Base-by-base conservation (phyloP, 176 grass and related monocot species). In the Neostapfia colusana region DNA sequence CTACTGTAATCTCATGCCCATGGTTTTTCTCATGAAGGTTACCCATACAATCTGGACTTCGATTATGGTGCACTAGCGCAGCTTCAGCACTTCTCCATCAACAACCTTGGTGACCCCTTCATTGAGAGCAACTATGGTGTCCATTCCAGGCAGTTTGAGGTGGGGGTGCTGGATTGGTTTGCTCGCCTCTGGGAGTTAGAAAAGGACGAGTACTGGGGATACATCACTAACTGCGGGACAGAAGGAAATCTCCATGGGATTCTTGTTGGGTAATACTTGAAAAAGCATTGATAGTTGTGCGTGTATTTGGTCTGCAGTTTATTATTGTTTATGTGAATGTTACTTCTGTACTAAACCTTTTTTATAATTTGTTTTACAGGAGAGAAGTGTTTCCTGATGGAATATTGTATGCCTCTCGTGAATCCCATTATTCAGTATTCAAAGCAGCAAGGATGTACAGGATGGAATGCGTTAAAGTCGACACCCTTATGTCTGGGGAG, bases 381-480 rank as follows among this genome's bases (percentile, higher is more conserved):
- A 84, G 93, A 64, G 89, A 97, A 79, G 79, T 86, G 23, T 97
- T 92, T 65, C 87, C 87, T 62, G 85, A 92, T 59, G 93, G 93
- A 77, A 74, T 90, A 34, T 38, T 97, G 43, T 92, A 92, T 64
- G 93, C 93, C 27, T 97, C 89, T 18, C 74, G 67, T 6, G 93
- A 97, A 36, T 86, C 93, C 5, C 93, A 97, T 77, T 92, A 97
- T 87, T 97, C 93, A 49, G 79, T 96, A 79, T 96, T 92, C 84
- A 96, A 96, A 74, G 93, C 93, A 38, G 87, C 87, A 43, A 92
- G 93, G 79, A 97, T 97, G 93, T 97, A 97, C 56, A 85, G 87
- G 59, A 97, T 97, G 89, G 84, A 92, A 39, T 97, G 93, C 63
- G 79, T 88, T n/a, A 97, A 90, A 76, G 75, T 97, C 0, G 87